phyloP scores from a whole-genome alignment of 768 basidiomycete species.

The Phanerochaete sordida region DNA sequence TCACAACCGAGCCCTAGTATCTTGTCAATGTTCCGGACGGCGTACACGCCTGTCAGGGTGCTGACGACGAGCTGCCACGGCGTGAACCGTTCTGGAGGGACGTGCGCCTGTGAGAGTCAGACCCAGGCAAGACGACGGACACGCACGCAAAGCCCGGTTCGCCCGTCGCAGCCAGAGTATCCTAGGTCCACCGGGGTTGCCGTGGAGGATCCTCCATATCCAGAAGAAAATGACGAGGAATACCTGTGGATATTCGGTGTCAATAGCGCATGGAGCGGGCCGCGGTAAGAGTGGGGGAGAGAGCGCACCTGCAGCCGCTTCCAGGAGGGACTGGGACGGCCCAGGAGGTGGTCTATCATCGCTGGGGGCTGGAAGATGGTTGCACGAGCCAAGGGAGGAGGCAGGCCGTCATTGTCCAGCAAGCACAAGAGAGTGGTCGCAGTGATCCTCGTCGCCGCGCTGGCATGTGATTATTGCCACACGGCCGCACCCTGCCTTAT shows the following conservation, averaged over 20 bases:
- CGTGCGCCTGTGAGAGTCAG: background rate
- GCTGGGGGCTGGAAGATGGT: slow-evolving; percentile 3
- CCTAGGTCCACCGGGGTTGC: slow-evolving; percentile 60
- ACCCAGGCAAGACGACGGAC: background rate
- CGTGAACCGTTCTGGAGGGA: slow-evolving; percentile 66
- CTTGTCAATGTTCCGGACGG: slow-evolving; percentile 79
- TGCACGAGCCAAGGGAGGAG: background rate
- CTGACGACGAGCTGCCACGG: slow-evolving; percentile 95
- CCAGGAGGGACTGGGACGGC: slow-evolving; percentile 87
- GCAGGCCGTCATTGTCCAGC: background rate
- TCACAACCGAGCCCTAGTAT: slow-evolving; percentile 78
- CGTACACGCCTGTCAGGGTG: slow-evolving; percentile 83
- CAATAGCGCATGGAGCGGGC: background rate
- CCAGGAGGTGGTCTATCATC: slow-evolving; percentile 95
- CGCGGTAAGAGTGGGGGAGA: background rate
- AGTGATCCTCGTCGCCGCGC: background rate
- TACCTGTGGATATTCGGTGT: slow-evolving; percentile 45
- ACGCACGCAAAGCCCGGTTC: slow-evolving; percentile 61
- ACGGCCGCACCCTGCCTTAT: background rate
- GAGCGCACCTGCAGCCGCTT: slow-evolving; percentile 72
- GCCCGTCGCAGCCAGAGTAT: slow-evolving; percentile 58
- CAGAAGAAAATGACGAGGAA: slow-evolving; percentile 91
- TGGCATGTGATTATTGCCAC: slow-evolving; percentile 24
- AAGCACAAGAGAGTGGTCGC: background rate
- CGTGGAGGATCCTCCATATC: slow-evolving; percentile 74